Evolutionary conservation across 2,329 filamentous ascomycete genomes (phyloP), one percentile per base, ranked within the genome.

Genomic region (Acrocalymma vagum): DNA sequence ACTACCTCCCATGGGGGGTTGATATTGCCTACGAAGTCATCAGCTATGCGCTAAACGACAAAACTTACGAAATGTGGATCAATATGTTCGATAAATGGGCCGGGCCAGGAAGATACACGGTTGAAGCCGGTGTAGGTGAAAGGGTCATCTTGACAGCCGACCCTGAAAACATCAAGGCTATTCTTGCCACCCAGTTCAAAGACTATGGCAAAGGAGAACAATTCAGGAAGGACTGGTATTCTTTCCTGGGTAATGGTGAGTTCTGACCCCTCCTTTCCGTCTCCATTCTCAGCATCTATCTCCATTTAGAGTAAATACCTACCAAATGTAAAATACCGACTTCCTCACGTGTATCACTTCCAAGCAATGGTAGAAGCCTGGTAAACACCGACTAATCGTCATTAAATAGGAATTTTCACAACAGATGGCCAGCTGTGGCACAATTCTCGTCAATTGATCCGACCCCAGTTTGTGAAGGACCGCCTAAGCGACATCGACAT

Each of bases 121-220:
- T 78, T 25, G 88, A 93, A 69, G 66, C 73, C 9, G 76, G 75
- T 2, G 56, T 83, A 6, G 58, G 82, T 2, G 78, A 79, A 31
- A 82, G 88, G n/a, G 68, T 86, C 15, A 67, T 95, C 44, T 79
- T 94, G 60, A 96, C 92, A 0, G 81, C 82, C 5, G 90, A 96
- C 54, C 87, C 88, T 1, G 90, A 95, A 60, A 96, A 96, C 63
- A 87, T 95, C 74, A 95, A 96, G 69, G 89, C 92, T 5, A 79
- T 96, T 15, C 77, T 96, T n/a, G 88, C 91, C 0, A 87, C 86
- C 1, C 90, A 96, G 62, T 96, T 96, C 62, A 72, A 73, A 26
- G 88, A 95, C 62, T 96, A 85, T 63, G 92, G 91, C 57, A 91
- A 96, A 65, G 90, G 91, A 6, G 72, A 83, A 48, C 70, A 76